Evolutionary conservation across 306 rosid genomes (phyloP).

Genomic region (Neltuma alba): DNA sequence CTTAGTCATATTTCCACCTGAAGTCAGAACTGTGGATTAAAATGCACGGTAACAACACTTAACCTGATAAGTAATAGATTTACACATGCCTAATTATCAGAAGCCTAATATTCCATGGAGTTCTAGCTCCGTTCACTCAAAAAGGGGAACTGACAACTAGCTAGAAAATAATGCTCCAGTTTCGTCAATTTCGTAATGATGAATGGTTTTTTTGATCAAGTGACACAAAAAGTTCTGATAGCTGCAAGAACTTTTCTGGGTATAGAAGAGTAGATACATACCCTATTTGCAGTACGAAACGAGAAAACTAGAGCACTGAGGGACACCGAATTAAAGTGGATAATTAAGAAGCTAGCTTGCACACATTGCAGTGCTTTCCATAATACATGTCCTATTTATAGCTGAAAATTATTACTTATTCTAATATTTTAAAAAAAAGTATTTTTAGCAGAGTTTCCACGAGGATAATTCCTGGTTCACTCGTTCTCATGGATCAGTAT

Average conservation of each 20-base stretch:
- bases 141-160: background rate
- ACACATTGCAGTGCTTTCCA: conserved; percentile 3
- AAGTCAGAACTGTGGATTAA: background rate
- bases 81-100: background rate
- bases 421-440: background rate
- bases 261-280: background rate
- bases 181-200: background rate
- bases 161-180: background rate
- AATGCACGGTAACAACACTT: background rate
- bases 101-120: conserved; percentile 1
- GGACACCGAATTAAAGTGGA: background rate
- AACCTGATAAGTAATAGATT: background rate
- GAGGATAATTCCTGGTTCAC: background rate
- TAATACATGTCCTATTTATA: conserved; percentile 38
- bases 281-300: background rate
- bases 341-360: background rate
- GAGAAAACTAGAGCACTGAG: background rate
- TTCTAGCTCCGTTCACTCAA: background rate
- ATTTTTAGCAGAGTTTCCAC: background rate
- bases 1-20: conserved; percentile 40
- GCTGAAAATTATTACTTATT: conserved; percentile 1
- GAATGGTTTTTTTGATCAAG: background rate
- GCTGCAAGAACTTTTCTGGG: background rate
- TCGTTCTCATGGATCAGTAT: background rate
- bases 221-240: background rate